Conservation (phyloP, 495 filamentous ascomycete species). For the Lepraria neglecta region DNA sequence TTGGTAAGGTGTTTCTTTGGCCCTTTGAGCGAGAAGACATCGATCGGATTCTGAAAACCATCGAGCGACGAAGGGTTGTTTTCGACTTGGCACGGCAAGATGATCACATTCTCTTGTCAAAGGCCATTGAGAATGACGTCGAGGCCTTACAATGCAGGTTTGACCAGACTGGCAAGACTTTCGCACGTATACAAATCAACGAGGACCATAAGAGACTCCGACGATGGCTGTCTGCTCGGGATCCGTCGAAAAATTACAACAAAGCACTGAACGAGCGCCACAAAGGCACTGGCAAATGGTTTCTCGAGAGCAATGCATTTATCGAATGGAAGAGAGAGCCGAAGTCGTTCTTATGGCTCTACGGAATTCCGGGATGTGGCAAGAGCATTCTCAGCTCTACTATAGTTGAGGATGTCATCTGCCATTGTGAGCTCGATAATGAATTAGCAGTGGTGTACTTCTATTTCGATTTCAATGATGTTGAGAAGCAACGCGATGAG, state of each 20-base stretch:
- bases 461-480: constrained; percentile 35
- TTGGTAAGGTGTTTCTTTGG: constrained; percentile 3
- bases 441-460: constrained; percentile 21
- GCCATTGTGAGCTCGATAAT: not conserved
- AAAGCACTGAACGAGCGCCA: constrained; percentile 3
- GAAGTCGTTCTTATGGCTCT: not conserved
- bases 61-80: constrained; percentile 4
- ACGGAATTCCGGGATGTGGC: not conserved
- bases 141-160: not conserved
- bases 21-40: constrained; percentile 14
- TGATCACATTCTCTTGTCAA: constrained; percentile 1
- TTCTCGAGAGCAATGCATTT: not conserved
- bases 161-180: not conserved
- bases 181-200: not conserved
- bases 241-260: constrained; percentile 14
- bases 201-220: not conserved
- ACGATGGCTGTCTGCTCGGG: constrained; percentile 12
- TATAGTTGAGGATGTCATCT: not conserved
- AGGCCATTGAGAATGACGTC: not conserved
- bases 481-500: constrained; percentile 24
- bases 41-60: not conserved
- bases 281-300: constrained; percentile 10
- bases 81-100: constrained; percentile 2
- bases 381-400: constrained; percentile 4
- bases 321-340: not conserved